Evolutionary conservation across 768 basidiomycete species (phyloP), one percentile per base, ranked within the genome.

Genomic region (Terana coerulea): DNA sequence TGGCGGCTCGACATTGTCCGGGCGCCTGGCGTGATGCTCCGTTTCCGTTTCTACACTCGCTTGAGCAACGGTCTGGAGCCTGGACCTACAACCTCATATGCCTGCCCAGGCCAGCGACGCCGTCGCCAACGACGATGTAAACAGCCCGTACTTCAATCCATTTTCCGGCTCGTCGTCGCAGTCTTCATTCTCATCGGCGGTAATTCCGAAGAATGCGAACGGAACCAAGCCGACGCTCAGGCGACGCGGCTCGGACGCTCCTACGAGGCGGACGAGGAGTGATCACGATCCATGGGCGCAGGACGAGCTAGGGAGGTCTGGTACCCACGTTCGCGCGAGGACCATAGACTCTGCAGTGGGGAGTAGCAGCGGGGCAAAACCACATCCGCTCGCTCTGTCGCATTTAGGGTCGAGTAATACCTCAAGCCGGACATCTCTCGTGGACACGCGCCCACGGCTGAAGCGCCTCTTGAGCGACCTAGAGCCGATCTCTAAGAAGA

Each of bases 161-260:
- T 58, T 55, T 39, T 52, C 55, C 3, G 54, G 33, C 2, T 50
- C 53, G 9, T 52, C 53, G 10, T 50, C 53, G n/a, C 39, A 56
- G 15, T 33, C 55, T 6, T 60, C 64, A 1, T 61, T 61, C 53
- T 57, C 56, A 14, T 65, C 64, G 3, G 64, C 64, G 5, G 48
- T 62, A 8, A 54, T 48, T 19, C 47, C 54, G 15, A 59, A 55
- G 45, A 57, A 60, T 37, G 51, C 55, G 1, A 35, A 31, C 21
- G 51, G 25, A 14, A 45, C 55, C 9, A 52, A 35, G 36, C 64
- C 60, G 4, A 49, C 54, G 21, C 51, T 60, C 44, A 52, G 64
- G 26, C 59, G 67, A 15, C 64, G 67, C 33, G 66, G 65, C 24
- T 69, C 67, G 8, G 67, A 69, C 42, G 60, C 57, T 15, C 45